A percentile compares a stretch with the other conserved stretches of the same genome.
These are phyloP conservation scores for Lentinula guzmanii DNA, from an alignment of 768 basidiomycete genomes.

Conservation along the genomic window DNA sequence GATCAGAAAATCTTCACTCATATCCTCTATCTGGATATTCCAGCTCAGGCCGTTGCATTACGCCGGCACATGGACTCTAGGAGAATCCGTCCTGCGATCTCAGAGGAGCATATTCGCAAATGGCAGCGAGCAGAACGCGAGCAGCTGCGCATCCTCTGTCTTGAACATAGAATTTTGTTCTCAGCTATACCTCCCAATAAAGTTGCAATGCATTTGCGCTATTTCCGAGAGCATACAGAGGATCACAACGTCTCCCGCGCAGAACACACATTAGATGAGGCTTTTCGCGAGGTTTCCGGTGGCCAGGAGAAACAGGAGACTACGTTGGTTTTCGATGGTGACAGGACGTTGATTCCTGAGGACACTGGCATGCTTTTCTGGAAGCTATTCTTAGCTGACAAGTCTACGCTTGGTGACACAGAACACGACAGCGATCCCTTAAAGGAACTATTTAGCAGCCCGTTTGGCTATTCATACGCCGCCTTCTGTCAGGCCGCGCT, in stretches of 20 bases:
- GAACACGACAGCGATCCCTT: slow-evolving; percentile 8
- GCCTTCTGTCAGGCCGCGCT: slow-evolving; percentile 18
- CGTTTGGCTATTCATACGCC: slow-evolving; percentile 16
- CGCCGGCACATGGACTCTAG: slow-evolving; percentile 12
- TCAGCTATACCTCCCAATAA: slow-evolving; percentile 9
- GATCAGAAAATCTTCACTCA: slow-evolving; percentile 14
- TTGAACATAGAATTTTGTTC: slow-evolving; percentile 14
- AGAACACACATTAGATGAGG: slow-evolving; percentile 11
- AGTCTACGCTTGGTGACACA: neutral
- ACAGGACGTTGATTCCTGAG: slow-evolving; percentile 14
- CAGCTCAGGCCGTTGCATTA: slow-evolving; percentile 10
- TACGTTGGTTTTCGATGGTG: slow-evolving; percentile 17
- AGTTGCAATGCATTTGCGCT: slow-evolving; percentile 11
- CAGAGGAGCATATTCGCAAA: slow-evolving; percentile 13
- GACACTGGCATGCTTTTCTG: slow-evolving; percentile 18
- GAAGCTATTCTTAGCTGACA: slow-evolving; percentile 7
- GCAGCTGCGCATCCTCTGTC: slow-evolving; percentile 16
- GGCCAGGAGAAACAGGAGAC: slow-evolving; percentile 2
- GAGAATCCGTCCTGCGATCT: slow-evolving; percentile 10
- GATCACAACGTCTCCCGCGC: slow-evolving; percentile 13
- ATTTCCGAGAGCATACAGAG: slow-evolving; percentile 9
- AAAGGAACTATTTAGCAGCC: slow-evolving; percentile 14
- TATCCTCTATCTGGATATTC: slow-evolving; percentile 16
- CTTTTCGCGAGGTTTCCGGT: slow-evolving; percentile 1
- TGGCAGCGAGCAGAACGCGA: slow-evolving; percentile 15